A percentile compares a stretch with the other conserved stretches of the same genome.
Conservation (phyloP, 108 stramenopile genomes). For the Cyclotella kingstonii region DNA sequence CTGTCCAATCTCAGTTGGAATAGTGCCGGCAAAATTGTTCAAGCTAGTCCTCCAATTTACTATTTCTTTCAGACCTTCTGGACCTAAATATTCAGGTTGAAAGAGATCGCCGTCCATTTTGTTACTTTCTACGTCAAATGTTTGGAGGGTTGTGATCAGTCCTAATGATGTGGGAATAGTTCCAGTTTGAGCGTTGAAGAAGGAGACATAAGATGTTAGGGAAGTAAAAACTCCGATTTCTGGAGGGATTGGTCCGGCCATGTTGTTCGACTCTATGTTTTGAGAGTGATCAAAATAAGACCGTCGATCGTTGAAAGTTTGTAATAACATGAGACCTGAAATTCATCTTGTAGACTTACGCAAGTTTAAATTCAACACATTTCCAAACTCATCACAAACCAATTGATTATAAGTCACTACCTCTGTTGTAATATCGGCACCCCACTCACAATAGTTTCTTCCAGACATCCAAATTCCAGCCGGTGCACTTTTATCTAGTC, state of each 20-base stretch:
- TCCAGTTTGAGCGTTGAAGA: conserved; percentile 40
- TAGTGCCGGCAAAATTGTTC: conserved; percentile 60
- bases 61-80: conserved; percentile 32
- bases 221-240: conserved; percentile 51
- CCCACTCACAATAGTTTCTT: conserved; percentile 47
- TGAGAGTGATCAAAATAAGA: neutral
- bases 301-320: neutral
- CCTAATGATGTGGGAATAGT: conserved; percentile 40
- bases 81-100: conserved; percentile 35
- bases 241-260: conserved; percentile 54
- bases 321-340: neutral
- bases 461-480: conserved; percentile 34
- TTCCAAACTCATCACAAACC: conserved; percentile 46
- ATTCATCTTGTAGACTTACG: conserved; percentile 18
- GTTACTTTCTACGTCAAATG: conserved; percentile 45
- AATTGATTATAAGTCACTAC: conserved; percentile 26
- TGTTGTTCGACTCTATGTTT: conserved; percentile 49
- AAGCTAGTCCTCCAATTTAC: conserved; percentile 40
- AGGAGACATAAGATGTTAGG: conserved; percentile 43
- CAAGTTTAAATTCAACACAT: conserved; percentile 44
- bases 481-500: conserved; percentile 14
- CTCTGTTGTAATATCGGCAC: conserved; percentile 6
- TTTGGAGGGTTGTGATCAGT: conserved; percentile 31
- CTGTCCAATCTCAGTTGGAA: conserved; percentile 70
- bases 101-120: conserved; percentile 44